Evolutionary conservation across 2,329 filamentous ascomycete species (phyloP).

Genomic region (Penicillium sp.): DNA sequence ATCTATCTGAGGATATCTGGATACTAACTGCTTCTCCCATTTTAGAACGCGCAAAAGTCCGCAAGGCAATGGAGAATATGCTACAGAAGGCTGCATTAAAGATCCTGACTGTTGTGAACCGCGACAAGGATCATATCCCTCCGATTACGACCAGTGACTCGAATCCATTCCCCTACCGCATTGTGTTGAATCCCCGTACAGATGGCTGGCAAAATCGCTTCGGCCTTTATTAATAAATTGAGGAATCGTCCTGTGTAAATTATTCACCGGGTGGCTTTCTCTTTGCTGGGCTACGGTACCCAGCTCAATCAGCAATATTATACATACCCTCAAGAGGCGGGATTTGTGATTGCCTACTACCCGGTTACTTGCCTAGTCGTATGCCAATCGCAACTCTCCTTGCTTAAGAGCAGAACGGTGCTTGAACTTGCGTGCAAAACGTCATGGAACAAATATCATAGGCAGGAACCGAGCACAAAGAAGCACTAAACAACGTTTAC

Average conservation of each 20-base stretch:
- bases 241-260: neutral
- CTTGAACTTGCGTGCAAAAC: neutral
- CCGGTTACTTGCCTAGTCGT: neutral
- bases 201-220: constrained; percentile 80
- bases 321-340: neutral
- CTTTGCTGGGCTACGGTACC: constrained; percentile 23
- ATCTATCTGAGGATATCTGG: neutral
- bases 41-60: constrained; percentile 84
- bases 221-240: constrained; percentile 67
- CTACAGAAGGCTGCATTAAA: constrained; percentile 87
- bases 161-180: constrained; percentile 95
- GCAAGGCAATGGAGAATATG: constrained; percentile 87
- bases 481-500: constrained; percentile 25
- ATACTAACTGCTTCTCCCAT: constrained; percentile 6
- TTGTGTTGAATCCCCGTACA: constrained; percentile 82
- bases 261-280: neutral
- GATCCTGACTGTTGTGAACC: constrained; percentile 84
- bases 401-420: constrained; percentile 1
- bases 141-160: constrained; percentile 90
- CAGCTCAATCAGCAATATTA: constrained; percentile 9
- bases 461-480: constrained; percentile 1
- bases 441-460: neutral
- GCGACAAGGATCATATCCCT: constrained; percentile 93
- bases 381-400: neutral
- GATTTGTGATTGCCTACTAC: neutral